A percentile compares a stretch with the other conserved stretches of the same genome.
Evolutionary conservation across 352 stramenopile species (phyloP).

Genomic region (Saprolegnia parasitica): DNA sequence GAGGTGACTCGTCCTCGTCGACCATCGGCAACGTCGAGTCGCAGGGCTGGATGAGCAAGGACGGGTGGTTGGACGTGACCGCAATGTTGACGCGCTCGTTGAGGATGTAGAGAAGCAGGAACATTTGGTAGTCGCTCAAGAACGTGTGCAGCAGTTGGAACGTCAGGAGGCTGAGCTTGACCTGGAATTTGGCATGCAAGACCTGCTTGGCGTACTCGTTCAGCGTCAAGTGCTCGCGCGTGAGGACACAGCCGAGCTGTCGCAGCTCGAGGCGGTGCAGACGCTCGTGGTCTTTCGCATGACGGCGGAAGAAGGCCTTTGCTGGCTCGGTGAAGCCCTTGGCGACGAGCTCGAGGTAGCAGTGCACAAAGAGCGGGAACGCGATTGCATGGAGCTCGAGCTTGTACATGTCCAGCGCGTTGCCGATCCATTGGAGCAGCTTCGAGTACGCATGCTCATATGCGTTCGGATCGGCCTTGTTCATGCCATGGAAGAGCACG

Average conservation of each 20-base stretch:
- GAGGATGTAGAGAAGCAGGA: constrained; percentile 66
- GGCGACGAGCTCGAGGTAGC: constrained; percentile 68
- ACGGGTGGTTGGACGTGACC: constrained; percentile 65
- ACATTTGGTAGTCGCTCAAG: constrained; percentile 69
- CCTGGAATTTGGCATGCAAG: constrained; percentile 77
- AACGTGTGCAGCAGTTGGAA: constrained; percentile 81
- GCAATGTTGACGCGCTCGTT: constrained; percentile 75
- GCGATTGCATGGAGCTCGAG: constrained; percentile 64
- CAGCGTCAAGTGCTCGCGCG: constrained; percentile 49
- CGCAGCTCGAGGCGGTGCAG: constrained; percentile 69
- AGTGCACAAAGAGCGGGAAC: constrained; percentile 80
- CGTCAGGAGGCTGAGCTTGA: constrained; percentile 74
- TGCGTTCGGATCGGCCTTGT: constrained; percentile 43
- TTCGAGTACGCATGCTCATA: constrained; percentile 69
- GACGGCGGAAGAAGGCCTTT: constrained; percentile 53
- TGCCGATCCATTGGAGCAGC: constrained; percentile 79
- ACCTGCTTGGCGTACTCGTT: constrained; percentile 79
- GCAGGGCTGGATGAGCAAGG: constrained; percentile 58
- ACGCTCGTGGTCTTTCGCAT: constrained; percentile 56
- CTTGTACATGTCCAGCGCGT: constrained; percentile 83
- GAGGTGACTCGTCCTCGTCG: constrained; percentile 29
- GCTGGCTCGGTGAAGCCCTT: constrained; percentile 54
- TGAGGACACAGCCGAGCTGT: constrained; percentile 56
- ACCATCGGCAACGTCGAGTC: constrained; percentile 33
- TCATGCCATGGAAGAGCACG: constrained; percentile 75